Percentiles rank a stretch among this genome's conserved stretches.
phyloP scores from a whole-genome alignment of 31 red algal genomes.

The Odonthalia washingtoniensis region DNA sequence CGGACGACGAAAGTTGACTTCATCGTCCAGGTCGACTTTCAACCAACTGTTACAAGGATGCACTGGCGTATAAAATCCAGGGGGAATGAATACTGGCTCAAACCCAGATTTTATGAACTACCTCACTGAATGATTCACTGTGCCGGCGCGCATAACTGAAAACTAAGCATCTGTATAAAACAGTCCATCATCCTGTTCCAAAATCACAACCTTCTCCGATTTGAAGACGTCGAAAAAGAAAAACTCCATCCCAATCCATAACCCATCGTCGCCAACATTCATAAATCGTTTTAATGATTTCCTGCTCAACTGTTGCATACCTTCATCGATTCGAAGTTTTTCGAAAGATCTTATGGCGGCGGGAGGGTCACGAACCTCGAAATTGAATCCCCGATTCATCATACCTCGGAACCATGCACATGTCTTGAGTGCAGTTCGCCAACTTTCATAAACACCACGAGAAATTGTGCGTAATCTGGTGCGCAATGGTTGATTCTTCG shows the following conservation, averaged over 20 bases:
- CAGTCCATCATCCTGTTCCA: neutral
- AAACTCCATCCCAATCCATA: neutral
- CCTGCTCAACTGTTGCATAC: neutral
- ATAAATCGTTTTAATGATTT: neutral
- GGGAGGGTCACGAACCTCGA: neutral
- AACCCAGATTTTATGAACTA: neutral
- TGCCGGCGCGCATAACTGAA: neutral
- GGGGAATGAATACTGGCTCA: neutral
- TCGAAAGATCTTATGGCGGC: neutral
- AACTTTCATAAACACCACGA: constrained; percentile 55
- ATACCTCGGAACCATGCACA: neutral
- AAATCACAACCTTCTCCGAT: neutral
- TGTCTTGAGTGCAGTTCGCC: constrained; percentile 29
- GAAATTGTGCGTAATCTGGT: no score
- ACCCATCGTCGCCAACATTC: neutral
- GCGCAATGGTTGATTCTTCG: no score
- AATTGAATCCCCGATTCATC: neutral
- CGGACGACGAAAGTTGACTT: no score
- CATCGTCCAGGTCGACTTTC: neutral
- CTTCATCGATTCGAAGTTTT: neutral
- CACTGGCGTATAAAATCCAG: neutral
- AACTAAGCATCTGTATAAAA: constrained; percentile 6
- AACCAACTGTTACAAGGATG: neutral
- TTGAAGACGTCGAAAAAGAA: neutral
- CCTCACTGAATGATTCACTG: neutral